phyloP scores from a whole-genome alignment of 192 early-diverging fungal species.

The Coemansia sp. region DNA sequence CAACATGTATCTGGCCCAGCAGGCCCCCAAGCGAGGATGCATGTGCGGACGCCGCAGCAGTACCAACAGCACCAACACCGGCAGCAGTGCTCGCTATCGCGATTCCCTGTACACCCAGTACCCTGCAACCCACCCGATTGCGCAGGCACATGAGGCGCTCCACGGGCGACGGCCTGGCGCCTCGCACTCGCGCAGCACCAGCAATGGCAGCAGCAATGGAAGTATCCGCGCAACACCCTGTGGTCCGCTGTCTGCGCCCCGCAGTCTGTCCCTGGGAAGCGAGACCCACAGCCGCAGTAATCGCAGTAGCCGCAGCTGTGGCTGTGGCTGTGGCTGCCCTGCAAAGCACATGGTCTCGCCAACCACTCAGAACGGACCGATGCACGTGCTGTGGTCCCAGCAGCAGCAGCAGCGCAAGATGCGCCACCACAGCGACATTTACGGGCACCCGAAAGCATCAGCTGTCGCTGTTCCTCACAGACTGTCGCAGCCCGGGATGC shows the following conservation, averaged over 20 bases:
- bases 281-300: background rate
- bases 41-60: conserved; percentile 6
- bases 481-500: conserved; percentile 8
- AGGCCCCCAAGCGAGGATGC: background rate
- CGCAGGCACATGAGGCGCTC: conserved; percentile 36
- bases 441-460: background rate
- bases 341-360: background rate
- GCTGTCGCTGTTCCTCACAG: background rate
- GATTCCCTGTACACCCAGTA: background rate
- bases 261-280: background rate
- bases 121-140: conserved; percentile 27
- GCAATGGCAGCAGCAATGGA: background rate
- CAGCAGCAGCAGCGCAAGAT: background rate
- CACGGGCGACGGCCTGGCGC: conserved; percentile 24
- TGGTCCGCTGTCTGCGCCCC: background rate
- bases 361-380: background rate
- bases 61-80: background rate
- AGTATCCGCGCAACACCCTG: background rate
- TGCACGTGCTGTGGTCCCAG: conserved; percentile 10
- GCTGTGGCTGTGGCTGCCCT: background rate
- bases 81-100: background rate
- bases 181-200: background rate
- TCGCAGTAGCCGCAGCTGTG: background rate
- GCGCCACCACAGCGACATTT: conserved; percentile 9
- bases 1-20: background rate